phyloP scores from a whole-genome alignment of 768 basidiomycete genomes.

The Tricholoma furcatifolium region DNA sequence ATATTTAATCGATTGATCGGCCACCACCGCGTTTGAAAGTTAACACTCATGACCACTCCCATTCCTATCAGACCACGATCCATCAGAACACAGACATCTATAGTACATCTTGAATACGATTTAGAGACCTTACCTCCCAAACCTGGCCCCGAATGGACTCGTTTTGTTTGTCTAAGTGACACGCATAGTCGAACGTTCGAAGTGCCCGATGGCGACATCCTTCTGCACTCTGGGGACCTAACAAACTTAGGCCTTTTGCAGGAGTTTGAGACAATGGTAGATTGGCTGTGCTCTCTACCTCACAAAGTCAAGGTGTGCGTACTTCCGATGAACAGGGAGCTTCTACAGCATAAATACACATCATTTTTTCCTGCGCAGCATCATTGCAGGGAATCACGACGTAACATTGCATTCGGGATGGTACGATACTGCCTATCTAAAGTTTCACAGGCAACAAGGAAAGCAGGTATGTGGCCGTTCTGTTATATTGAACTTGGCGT shows the following conservation, averaged over 20 bases:
- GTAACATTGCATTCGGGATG: conserved; percentile 39
- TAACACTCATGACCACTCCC: too few species aligned
- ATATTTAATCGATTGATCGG: too few species aligned
- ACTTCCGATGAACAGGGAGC: background rate
- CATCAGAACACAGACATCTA: background rate
- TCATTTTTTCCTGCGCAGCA: conserved; percentile 9
- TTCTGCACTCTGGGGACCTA: conserved; percentile 65
- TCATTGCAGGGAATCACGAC: conserved; percentile 77
- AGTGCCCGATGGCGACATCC: conserved; percentile 63
- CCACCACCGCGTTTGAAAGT: too few species aligned
- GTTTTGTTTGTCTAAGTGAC: conserved; percentile 61
- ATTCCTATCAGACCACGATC: too few species aligned
- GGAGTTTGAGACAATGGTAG: conserved; percentile 49
- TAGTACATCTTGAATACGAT: conserved; percentile 39
- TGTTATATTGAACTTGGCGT: too few species aligned
- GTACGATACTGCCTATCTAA: conserved; percentile 33
- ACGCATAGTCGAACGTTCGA: conserved; percentile 45
- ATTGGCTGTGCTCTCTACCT: conserved; percentile 56
- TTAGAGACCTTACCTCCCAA: conserved; percentile 24
- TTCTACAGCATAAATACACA: background rate
- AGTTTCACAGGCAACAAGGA: conserved; percentile 24
- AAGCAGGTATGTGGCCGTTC: conserved; percentile 29
- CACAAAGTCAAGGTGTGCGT: conserved; percentile 61
- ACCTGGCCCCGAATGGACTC: conserved; percentile 44
- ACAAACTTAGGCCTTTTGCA: conserved; percentile 45